Evolutionary conservation across 176 grass and related monocot species (phyloP), one percentile per base, ranked within the genome.

Genomic region (Avena atlantica): DNA sequence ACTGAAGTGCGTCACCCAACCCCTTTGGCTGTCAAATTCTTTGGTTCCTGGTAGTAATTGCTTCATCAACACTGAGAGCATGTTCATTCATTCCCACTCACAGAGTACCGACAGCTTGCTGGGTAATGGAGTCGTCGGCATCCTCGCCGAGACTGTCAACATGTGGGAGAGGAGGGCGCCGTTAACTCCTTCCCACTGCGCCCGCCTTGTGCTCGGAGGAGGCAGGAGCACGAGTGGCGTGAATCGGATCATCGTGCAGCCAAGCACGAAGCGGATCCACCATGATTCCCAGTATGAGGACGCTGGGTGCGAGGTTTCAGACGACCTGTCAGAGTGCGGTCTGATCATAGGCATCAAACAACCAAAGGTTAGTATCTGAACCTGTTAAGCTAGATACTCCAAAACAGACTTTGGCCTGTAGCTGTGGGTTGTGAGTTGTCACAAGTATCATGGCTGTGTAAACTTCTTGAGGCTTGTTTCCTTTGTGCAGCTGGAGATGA

Each of bases 341-440:
- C 88, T 98, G 37, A 91, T 98, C 50, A 78, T 98, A 49, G 96
- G 96, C 64, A 98, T 98, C 73, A 98, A 96, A 72, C 96, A 98
- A 70, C 96, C 96, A 56, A 94, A 98, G 96, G 93, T 98, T 48
- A 74, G 40, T 55, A 78, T 40, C 48, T 70, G 56, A 70, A 79
- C 8, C 10, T 10, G 57, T 83, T 8, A 55, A 45, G 23, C 21
- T 81, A 37, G 9, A 45, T 88, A 3, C 51, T 70, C 51, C 7
- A 48, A 17, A 17, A 65, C 0, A 10, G 11, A 82, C 23, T 50
- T 10, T 68, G 47, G 40, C 0, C 6, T 42, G 40, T 42, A 42
- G 40, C 40, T 8, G 40, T 40, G 6, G 37, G 6, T 37, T 37
- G 36, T 40, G 37, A 6, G 37, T 40, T 40, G 37, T 59, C 48